phyloP scores from a whole-genome alignment of 2,329 filamentous ascomycete genomes.

The Magnaporthiopsis rhizophila region DNA sequence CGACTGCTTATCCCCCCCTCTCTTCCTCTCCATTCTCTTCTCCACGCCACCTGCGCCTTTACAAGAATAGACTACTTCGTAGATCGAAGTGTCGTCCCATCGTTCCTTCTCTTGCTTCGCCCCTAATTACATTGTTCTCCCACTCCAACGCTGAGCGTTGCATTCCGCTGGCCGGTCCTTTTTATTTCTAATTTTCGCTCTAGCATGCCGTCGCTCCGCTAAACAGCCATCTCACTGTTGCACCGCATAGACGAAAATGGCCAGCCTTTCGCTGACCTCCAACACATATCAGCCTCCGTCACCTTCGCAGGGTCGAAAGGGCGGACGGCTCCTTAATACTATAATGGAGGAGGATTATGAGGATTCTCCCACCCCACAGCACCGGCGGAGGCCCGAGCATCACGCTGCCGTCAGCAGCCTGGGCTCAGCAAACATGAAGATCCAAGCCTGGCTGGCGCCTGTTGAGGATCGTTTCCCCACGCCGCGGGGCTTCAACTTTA shows the following conservation, averaged over 20 bases:
- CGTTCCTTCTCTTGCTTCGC: conserved; percentile 26
- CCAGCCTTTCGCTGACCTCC: conserved; percentile 13
- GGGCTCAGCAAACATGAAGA: conserved; percentile 38
- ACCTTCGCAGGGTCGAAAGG: conserved; percentile 49
- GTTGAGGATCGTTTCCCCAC: conserved; percentile 62
- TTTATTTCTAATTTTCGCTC: conserved; percentile 19
- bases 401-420: conserved; percentile 10
- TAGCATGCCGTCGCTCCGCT: conserved; percentile 17
- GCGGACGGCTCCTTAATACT: conserved; percentile 50
- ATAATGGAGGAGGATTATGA: conserved; percentile 53
- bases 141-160: conserved; percentile 24
- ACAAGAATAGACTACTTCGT: conserved; percentile 29
- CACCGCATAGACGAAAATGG: conserved; percentile 11
- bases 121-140: conserved; percentile 11
- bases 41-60: conserved; percentile 23
- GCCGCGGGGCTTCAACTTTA: conserved; percentile 58
- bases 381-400: conserved; percentile 16
- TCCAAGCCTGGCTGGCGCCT: conserved; percentile 51
- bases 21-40: conserved; percentile 21
- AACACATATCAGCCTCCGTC: conserved; percentile 28
- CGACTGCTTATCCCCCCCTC: conserved; percentile 14
- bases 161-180: conserved; percentile 12
- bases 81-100: conserved; percentile 35
- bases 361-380: conserved; percentile 20
- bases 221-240: conserved; percentile 11